Base-by-base conservation (phyloP, 164 flowering plant species). In the Chloranthus sessilifolius region DNA sequence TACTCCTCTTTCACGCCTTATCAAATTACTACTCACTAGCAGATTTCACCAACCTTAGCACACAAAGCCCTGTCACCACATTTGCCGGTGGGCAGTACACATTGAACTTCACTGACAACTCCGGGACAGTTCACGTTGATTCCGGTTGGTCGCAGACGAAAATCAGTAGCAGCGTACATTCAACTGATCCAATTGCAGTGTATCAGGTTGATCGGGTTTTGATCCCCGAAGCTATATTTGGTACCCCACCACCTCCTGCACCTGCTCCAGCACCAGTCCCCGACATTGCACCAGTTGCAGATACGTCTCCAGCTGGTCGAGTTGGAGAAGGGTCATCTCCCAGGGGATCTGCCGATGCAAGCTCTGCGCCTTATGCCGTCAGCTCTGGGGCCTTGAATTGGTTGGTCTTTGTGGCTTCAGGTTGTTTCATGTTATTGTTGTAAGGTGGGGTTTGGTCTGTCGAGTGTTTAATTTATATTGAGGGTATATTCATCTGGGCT, bases 211-310 rank as follows among this genome's bases (percentile, higher is more conserved):
- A 79, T 24, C 65, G 63, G 54, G 89, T 91, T 23, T 83, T 91
- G 31, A 79, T 91, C 17, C 98, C 95, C 0, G 76, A 76, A 55
- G 89, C 89, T 0, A 83, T 91, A 52, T 88, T 88, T 46, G 98
- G 98, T 2, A 68, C 81, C 4, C 78, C 85, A 26, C 81, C 85
- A 2, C 89, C 95, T 3, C 86, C 87, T 4, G 65, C 72, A 2
- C 77, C 86, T 0, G 81, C 91, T 15, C 96, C 98, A 0, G 88
- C 89, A 3, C 91, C 95, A 1, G 67, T 85, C n/a, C 83, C 88
- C 4, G 85, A 70, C 8, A 50, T 39, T 42, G 62, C 66, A 17
- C 82, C 87, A 0, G 50, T 59, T 22, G 76, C 90, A 0, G 90
- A 82, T 60, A 0, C 74, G 31, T 80, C 85, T 3, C 1, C 73